A percentile compares a stretch with the other conserved stretches of the same genome.
phyloP scores from a whole-genome alignment of 148 eudicot genomes.

The Bassia scoparia region DNA sequence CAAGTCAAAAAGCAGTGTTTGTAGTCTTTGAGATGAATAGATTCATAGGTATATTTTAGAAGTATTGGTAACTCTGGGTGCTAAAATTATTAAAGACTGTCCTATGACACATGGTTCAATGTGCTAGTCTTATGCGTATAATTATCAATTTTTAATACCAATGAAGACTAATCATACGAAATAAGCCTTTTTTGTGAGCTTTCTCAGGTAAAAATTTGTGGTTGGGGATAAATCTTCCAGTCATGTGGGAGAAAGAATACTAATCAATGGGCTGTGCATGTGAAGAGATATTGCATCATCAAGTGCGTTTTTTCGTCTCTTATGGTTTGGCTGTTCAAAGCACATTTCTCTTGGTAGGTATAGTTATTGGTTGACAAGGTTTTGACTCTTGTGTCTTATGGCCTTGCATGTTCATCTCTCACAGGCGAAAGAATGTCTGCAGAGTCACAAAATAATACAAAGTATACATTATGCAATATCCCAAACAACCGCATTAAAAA shows the following conservation, averaged over 20 bases:
- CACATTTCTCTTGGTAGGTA: conserved; percentile 96
- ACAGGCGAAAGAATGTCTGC: too few species aligned
- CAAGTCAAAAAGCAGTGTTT: neutral
- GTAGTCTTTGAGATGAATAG: neutral
- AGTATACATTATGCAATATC: neutral
- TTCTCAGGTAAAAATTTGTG: conserved; percentile 75
- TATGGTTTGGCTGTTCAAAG: conserved; percentile 80
- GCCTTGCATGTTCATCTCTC: neutral
- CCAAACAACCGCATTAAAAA: neutral
- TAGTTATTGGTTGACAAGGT: conserved; percentile 14
- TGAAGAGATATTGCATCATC: conserved; percentile 86
- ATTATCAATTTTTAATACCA: neutral
- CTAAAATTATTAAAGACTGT: too few species aligned
- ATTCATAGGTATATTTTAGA: neutral
- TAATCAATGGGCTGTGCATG: conserved; percentile 91
- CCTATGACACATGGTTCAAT: too few species aligned
- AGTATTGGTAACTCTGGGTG: too few species aligned
- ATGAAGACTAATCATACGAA: neutral
- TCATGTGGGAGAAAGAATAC: conserved; percentile 87
- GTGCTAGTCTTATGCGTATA: neutral
- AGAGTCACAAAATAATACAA: too few species aligned
- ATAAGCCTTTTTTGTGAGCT: neutral
- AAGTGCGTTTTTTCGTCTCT: conserved; percentile 79
- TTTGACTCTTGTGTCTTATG: neutral
- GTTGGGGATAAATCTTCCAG: conserved; percentile 67